Evolutionary conservation across 148 eudicot species (phyloP).

Genomic region (Amaranthus cruentus): DNA sequence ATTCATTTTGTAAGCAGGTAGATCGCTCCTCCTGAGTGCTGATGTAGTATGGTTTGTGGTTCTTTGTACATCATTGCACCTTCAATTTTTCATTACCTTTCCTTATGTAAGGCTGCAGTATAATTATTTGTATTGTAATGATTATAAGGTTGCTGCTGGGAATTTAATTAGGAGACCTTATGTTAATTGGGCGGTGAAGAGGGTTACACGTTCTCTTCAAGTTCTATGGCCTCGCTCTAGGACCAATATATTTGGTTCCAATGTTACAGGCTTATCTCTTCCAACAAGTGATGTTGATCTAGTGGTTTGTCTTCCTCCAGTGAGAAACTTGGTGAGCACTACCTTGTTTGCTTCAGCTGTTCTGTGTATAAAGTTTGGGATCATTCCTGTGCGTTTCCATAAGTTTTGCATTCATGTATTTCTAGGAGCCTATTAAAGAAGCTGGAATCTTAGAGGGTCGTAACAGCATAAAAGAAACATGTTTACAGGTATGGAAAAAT

Average conservation of each 20-base stretch:
- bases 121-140: conserved; percentile 18
- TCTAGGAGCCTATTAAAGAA: conserved; percentile 94
- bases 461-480: conserved; percentile 96
- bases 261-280: conserved; percentile 91
- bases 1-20: conserved; percentile 91
- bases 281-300: conserved; percentile 99
- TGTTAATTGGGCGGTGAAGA: conserved; percentile 92
- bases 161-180: conserved; percentile 81
- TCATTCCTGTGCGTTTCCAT: background rate
- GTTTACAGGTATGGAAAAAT: conserved; percentile 64
- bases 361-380: conserved; percentile 1
- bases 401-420: conserved; percentile 12
- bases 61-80: conserved; percentile 2
- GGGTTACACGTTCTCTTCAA: conserved; percentile 94
- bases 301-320: conserved; percentile 98
- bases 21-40: background rate
- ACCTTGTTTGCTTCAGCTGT: background rate
- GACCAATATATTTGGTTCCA: conserved; percentile 89
- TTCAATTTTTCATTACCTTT: background rate
- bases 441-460: conserved; percentile 99
- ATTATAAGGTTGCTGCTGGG: conserved; percentile 75
- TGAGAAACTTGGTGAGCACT: conserved; percentile 82
- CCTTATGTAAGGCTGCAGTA: background rate
- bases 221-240: conserved; percentile 97
- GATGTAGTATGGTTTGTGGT: background rate